Conservation (phyloP, 306 rosid species). For the Albizia julibrissin region DNA sequence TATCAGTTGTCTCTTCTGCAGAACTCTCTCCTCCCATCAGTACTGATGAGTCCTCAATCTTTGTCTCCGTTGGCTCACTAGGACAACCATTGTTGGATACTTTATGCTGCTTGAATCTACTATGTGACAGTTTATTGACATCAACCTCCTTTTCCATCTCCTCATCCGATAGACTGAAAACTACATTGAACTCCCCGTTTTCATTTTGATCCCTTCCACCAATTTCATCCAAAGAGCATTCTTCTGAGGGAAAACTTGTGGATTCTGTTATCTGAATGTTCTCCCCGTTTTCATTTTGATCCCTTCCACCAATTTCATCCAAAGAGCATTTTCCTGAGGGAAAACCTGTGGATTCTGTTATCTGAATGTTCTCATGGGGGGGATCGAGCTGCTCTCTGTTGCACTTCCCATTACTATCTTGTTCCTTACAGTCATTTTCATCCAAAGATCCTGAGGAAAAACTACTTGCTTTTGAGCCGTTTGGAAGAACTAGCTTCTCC, state of each 20-base stretch:
- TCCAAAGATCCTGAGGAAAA: neutral
- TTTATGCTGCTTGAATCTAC: conserved; percentile 40
- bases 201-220: conserved; percentile 30
- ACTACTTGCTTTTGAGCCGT: neutral
- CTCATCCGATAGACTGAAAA: conserved; percentile 40
- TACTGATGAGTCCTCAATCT: conserved; percentile 45
- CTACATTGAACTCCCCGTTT: conserved; percentile 21
- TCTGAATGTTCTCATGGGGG: neutral
- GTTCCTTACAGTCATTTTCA: conserved; percentile 27
- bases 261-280: neutral
- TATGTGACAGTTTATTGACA: conserved; percentile 34
- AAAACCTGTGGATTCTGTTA: conserved; percentile 19
- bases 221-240: conserved; percentile 28
- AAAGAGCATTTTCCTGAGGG: conserved; percentile 33
- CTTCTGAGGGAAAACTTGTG: conserved; percentile 35
- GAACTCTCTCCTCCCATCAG: conserved; percentile 25
- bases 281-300: conserved; percentile 30
- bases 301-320: conserved; percentile 26
- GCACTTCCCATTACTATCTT: conserved; percentile 18
- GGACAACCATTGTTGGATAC: conserved; percentile 41
- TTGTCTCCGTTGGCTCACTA: conserved; percentile 39
- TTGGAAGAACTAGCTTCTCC: conserved; percentile 4
- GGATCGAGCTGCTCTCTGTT: conserved; percentile 21
- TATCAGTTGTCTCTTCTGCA: conserved; percentile 28
- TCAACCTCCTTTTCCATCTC: conserved; percentile 44